Conservation (phyloP, 805 yeast genomes). For the Dipodascus geniculatus region DNA sequence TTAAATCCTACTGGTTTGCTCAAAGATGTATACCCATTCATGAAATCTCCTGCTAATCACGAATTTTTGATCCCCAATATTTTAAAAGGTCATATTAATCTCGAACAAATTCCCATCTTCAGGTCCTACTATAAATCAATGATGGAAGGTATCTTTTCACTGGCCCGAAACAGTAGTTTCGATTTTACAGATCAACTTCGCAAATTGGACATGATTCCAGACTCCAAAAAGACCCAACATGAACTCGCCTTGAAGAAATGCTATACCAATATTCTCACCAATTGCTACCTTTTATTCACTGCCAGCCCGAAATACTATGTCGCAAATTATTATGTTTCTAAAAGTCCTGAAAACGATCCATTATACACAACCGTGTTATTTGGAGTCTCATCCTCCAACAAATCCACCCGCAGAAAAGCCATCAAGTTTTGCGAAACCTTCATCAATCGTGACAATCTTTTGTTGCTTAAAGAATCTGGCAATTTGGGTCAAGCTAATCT, state of each 20-base stretch:
- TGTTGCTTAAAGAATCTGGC: neutral
- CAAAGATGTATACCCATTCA: neutral
- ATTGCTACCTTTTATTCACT: neutral
- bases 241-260: neutral
- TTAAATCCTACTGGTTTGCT: neutral
- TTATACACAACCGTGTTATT: neutral
- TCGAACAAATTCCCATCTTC: neutral
- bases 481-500: neutral
- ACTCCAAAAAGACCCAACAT: neutral
- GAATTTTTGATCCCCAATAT: neutral
- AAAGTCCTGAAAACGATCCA: neutral
- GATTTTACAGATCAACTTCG: neutral
- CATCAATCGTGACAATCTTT: neutral
- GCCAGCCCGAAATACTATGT: neutral
- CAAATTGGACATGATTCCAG: neutral
- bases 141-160: neutral
- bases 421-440: neutral
- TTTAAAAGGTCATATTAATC: neutral
- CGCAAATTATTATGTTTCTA: neutral
- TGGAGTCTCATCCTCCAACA: neutral
- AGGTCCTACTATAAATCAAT: neutral
- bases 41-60: neutral
- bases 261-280: neutral
- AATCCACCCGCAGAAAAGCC: neutral
- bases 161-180: neutral